Percentiles rank a stretch among this genome's conserved stretches.
Evolutionary conservation across 257 asterid species (phyloP).

Genomic region (Solanum boliviense): DNA sequence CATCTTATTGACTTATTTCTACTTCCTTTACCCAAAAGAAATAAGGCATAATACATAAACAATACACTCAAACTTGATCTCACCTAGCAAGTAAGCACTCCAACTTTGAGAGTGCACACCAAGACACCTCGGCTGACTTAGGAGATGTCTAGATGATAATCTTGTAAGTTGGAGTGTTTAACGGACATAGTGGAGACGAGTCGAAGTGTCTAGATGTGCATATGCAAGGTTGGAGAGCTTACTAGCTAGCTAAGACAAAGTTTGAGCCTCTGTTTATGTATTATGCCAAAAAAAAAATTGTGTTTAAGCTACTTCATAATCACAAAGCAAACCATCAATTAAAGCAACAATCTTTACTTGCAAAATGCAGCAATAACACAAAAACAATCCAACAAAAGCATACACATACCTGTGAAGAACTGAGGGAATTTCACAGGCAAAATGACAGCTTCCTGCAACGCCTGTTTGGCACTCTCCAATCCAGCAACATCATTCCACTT

Average conservation of each 20-base stretch:
- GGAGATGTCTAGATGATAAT: neutral
- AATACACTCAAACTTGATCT: neutral
- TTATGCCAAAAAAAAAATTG: neutral
- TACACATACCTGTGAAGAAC: constrained; percentile 63
- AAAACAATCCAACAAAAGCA: neutral
- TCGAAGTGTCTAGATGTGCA: neutral
- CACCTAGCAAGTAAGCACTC: neutral
- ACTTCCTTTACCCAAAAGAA: neutral
- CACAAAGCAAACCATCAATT: neutral
- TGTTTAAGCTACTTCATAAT: neutral
- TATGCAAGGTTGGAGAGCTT: neutral
- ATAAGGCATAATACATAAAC: neutral
- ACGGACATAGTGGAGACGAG: neutral
- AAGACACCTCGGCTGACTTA: neutral
- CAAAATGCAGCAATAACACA: neutral
- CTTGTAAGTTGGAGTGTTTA: neutral
- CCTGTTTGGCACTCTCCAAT: constrained; percentile 96
- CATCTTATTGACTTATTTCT: neutral
- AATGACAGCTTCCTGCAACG: constrained; percentile 95
- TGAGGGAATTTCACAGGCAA: constrained; percentile 97
- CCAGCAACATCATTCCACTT: constrained; percentile 99
- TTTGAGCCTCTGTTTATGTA: neutral
- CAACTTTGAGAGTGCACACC: neutral
- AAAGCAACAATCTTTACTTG: neutral
- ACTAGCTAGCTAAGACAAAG: neutral